Percentiles rank a stretch among this genome's conserved stretches.
These are phyloP conservation scores for Penicillium goetzii DNA, from an alignment of 495 filamentous ascomycete genomes.

Conservation along the genomic window DNA sequence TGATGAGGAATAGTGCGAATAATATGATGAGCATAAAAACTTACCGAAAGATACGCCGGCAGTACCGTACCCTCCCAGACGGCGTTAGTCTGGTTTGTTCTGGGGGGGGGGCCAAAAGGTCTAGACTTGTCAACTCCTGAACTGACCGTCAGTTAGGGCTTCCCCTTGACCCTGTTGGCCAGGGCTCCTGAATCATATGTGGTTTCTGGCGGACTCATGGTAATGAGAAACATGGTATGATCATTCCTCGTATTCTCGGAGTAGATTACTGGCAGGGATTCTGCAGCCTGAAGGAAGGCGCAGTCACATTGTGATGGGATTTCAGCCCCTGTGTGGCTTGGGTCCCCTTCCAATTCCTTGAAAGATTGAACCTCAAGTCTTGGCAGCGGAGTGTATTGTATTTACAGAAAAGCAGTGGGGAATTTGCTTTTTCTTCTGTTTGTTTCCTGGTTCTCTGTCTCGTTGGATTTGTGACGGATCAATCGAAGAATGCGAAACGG, in stretches of 20 bases:
- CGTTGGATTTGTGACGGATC: conserved; percentile 10
- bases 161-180: conserved; percentile 3
- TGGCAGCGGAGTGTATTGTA: conserved; percentile 13
- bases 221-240: not conserved
- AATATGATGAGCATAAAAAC: not conserved
- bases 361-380: not conserved
- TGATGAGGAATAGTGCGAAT: not conserved
- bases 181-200: not conserved
- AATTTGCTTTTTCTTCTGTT: conserved; percentile 4
- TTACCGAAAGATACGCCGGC: not conserved
- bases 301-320: not conserved
- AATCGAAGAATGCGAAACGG: conserved; percentile 2
- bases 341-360: conserved; percentile 1
- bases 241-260: not conserved
- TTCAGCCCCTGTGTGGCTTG: conserved; percentile 28
- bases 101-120: conserved; percentile 18
- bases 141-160: conserved; percentile 9
- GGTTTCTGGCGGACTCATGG: not conserved
- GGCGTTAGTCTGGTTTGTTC: not conserved
- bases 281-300: conserved; percentile 6
- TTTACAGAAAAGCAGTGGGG: not conserved
- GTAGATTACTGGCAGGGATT: conserved; percentile 8
- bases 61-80: not conserved
- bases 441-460: not conserved
- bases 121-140: conserved; percentile 33